phyloP scores from a whole-genome alignment of 176 grass and related monocot genomes.

The Luzula sylvatica region DNA sequence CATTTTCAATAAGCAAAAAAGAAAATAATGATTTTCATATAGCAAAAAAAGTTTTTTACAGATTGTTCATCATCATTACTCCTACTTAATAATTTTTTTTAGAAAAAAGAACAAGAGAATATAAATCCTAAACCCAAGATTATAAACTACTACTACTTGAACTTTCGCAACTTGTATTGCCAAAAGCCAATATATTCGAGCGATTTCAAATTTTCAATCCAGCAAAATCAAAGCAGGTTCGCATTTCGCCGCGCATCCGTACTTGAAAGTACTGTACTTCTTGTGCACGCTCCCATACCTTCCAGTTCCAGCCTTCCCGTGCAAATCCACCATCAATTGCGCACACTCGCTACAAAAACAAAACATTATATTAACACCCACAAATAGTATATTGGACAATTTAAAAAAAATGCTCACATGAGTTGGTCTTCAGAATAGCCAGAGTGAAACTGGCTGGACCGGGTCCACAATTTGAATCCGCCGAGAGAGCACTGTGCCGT shows the following conservation, averaged over 20 bases:
- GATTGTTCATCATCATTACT: too few species aligned
- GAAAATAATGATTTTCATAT: too few species aligned
- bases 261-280: conserved; percentile 68
- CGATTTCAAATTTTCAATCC: too few species aligned
- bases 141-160: too few species aligned
- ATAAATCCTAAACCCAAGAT: too few species aligned
- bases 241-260: conserved; percentile 49
- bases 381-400: background rate
- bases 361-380: background rate
- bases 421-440: conserved; percentile 71
- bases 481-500: conserved; percentile 72
- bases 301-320: conserved; percentile 50
- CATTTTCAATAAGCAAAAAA: too few species aligned
- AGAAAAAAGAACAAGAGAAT: too few species aligned
- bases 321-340: conserved; percentile 67
- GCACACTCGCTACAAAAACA: conserved; percentile 52
- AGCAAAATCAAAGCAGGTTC: conserved; percentile 55
- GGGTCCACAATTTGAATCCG: conserved; percentile 51
- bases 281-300: conserved; percentile 56
- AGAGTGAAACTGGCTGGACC: conserved; percentile 48
- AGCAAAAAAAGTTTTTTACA: too few species aligned
- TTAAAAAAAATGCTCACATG: conserved; percentile 35
- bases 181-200: too few species aligned
- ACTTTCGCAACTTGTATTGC: too few species aligned
- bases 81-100: too few species aligned